Evolutionary conservation across 768 basidiomycete genomes (phyloP).

Genomic region (Mycena crocata): DNA sequence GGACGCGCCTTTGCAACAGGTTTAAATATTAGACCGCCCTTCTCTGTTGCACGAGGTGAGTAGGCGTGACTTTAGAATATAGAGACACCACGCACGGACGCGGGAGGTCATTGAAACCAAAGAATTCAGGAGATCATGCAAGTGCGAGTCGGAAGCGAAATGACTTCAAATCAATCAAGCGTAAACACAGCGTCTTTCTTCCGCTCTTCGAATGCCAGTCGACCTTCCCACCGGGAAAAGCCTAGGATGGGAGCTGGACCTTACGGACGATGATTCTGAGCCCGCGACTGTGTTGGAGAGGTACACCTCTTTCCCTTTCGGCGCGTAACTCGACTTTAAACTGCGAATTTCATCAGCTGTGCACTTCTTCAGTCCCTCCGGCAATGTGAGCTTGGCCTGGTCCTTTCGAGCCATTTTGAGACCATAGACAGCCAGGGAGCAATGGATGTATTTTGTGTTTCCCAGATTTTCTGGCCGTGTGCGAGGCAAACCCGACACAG

Average conservation of each 20-base stretch:
- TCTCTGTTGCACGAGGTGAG: conserved; percentile 61
- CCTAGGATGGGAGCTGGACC: conserved; percentile 71
- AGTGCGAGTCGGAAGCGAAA: neutral
- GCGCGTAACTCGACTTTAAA: neutral
- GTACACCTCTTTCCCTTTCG: conserved; percentile 43
- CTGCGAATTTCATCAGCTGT: conserved; percentile 53
- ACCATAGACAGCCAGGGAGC: conserved; percentile 53
- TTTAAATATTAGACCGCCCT: conserved; percentile 76
- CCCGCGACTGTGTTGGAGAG: conserved; percentile 69
- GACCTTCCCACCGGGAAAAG: conserved; percentile 67
- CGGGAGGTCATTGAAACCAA: conserved; percentile 58
- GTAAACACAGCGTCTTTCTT: conserved; percentile 1
- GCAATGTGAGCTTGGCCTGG: conserved; percentile 64
- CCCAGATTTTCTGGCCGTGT: conserved; percentile 78
- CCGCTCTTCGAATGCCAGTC: conserved; percentile 28
- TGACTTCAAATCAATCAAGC: neutral
- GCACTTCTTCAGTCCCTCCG: conserved; percentile 75
- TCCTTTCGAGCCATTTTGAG: conserved; percentile 23
- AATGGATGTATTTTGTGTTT: conserved; percentile 76
- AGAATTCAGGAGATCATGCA: conserved; percentile 17
- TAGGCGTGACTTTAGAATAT: neutral
- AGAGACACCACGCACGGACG: conserved; percentile 58
- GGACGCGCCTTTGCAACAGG: conserved; percentile 71
- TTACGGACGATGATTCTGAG: conserved; percentile 54
- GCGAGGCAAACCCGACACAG: conserved; percentile 66